phyloP scores from a whole-genome alignment of 495 filamentous ascomycete genomes.

The Penicillium steckii region DNA sequence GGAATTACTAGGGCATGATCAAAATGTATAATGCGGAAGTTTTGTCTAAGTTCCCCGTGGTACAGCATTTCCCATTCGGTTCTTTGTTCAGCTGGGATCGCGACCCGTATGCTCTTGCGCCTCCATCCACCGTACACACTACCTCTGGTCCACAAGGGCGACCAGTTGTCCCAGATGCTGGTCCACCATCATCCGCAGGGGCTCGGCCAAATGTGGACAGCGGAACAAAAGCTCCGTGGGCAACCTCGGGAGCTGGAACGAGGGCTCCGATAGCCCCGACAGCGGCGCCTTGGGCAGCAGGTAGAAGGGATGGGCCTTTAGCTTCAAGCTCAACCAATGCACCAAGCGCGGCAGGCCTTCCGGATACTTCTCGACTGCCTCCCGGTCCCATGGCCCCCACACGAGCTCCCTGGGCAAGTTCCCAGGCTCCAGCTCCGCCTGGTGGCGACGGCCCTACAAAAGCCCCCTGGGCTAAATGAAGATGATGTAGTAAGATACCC shows the following conservation, averaged over 20 bases:
- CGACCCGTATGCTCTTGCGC: conserved; percentile 59
- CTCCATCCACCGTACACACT: conserved; percentile 53
- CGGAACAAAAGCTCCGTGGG: conserved; percentile 52
- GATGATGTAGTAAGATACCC: conserved; percentile 16
- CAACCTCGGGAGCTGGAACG: conserved; percentile 17
- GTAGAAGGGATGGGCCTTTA: conserved; percentile 16
- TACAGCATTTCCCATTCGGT: conserved; percentile 73
- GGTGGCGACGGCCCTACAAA: conserved; percentile 32
- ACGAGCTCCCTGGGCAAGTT: conserved; percentile 44
- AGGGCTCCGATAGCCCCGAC: conserved; percentile 30
- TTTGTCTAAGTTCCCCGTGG: conserved; percentile 67
- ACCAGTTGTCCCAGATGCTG: conserved; percentile 21
- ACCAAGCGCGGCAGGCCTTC: conserved; percentile 1
- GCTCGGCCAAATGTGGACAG: conserved; percentile 23
- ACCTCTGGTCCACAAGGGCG: conserved; percentile 52
- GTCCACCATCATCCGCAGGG: conserved; percentile 11
- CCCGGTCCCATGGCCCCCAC: conserved; percentile 42
- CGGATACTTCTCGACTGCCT: conserved; percentile 35
- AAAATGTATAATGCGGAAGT: conserved; percentile 75
- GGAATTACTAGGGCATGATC: conserved; percentile 57
- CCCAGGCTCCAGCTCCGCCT: conserved; percentile 21
- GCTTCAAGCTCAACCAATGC: neutral
- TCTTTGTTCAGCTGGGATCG: conserved; percentile 80
- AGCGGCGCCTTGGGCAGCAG: conserved; percentile 44
- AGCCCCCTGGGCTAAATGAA: conserved; percentile 44